These are phyloP conservation scores for Bryopsis sp. DNA, from an alignment of 139 green algal genomes.

Conservation along the genomic window DNA sequence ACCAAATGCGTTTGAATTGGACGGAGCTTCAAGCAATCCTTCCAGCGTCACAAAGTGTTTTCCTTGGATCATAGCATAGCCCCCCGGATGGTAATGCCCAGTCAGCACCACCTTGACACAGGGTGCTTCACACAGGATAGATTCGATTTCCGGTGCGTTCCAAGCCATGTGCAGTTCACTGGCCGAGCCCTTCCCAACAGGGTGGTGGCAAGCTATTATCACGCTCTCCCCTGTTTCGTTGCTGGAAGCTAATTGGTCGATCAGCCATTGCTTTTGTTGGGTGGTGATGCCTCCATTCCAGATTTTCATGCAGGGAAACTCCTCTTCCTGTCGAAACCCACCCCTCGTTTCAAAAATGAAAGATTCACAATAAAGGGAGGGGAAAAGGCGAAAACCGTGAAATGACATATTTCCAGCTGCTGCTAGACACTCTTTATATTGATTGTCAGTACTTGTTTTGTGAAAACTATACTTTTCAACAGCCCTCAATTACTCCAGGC, in stretches of 20 bases:
- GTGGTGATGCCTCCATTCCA: slow-evolving; percentile 9
- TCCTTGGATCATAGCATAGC: slow-evolving; percentile 4
- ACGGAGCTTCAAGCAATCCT: slow-evolving; percentile 23
- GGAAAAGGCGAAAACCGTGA: too few relatives aligned
- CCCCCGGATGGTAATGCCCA: slow-evolving; percentile 25
- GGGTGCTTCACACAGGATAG: slow-evolving; percentile 22
- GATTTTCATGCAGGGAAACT: not conserved
- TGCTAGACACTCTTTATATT: too few relatives aligned
- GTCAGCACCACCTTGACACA: slow-evolving; percentile 25
- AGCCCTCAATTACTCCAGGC: too few relatives aligned
- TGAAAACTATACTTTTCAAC: too few relatives aligned
- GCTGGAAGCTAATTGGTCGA: slow-evolving; percentile 25
- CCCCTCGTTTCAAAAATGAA: too few relatives aligned
- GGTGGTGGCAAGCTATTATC: slow-evolving; percentile 44
- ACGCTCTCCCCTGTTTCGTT: slow-evolving; percentile 27
- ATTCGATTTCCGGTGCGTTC: slow-evolving; percentile 33
- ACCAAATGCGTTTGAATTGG: too few relatives aligned
- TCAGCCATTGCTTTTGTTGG: slow-evolving; percentile 28
- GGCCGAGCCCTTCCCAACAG: slow-evolving; percentile 30
- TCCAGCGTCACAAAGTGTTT: slow-evolving; percentile 26
- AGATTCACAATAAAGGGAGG: too few relatives aligned
- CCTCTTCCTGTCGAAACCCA: too few relatives aligned
- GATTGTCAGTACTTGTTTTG: too few relatives aligned
- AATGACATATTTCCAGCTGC: too few relatives aligned
- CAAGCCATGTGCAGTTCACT: slow-evolving; percentile 44